Conservation (phyloP, 1,139 yeast species). For the Chernovozyma sophiae-reginae region DNA sequence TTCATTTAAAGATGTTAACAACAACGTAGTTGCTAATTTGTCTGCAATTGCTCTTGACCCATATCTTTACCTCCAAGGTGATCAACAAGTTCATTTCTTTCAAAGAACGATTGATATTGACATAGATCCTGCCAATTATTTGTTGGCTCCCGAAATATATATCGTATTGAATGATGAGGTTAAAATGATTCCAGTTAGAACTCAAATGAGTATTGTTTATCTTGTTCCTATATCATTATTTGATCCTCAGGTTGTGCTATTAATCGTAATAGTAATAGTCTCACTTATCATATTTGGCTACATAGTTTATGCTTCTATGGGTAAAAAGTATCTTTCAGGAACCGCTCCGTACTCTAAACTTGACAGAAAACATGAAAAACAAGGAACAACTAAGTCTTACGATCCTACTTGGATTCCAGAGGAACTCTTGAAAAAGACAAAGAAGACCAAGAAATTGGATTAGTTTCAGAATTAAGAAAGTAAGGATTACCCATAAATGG, state of each 20-base stretch:
- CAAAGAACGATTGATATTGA: constrained; percentile 54
- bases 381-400: constrained; percentile 11
- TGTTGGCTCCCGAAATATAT: constrained; percentile 58
- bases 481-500: too few relatives aligned
- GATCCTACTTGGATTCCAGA: constrained; percentile 37
- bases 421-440: constrained; percentile 25
- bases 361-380: neutral
- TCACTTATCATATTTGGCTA: constrained; percentile 50
- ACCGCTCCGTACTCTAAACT: constrained; percentile 28
- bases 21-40: constrained; percentile 53
- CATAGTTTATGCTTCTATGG: constrained; percentile 33
- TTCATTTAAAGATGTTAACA: constrained; percentile 50
- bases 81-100: constrained; percentile 26
- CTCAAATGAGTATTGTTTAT: constrained; percentile 53
- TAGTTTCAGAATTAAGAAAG: too few relatives aligned
- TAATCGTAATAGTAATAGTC: constrained; percentile 44
- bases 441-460: constrained; percentile 31
- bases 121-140: constrained; percentile 55
- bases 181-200: constrained; percentile 55
- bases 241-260: constrained; percentile 67
- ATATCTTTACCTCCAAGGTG: constrained; percentile 19
- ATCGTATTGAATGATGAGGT: constrained; percentile 50
- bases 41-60: constrained; percentile 69
- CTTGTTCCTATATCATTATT: constrained; percentile 68
- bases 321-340: constrained; percentile 31